Evolutionary conservation across 2,329 filamentous ascomycete species (phyloP).

Genomic region (Fusarium sp.): DNA sequence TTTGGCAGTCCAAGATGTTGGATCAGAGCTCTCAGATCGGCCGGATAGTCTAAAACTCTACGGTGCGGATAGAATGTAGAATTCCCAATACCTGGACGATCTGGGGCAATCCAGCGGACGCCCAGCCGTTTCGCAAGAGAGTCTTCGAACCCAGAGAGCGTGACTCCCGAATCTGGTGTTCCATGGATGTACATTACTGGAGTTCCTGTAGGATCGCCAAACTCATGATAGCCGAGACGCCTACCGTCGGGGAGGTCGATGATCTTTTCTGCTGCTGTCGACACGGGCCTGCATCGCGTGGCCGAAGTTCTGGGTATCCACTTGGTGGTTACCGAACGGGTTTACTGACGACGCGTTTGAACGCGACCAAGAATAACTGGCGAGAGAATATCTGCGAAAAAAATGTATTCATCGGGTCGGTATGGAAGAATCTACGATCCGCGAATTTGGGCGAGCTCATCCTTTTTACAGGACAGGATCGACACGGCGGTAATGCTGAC

Average conservation of each 20-base stretch:
- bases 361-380: background rate
- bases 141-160: background rate
- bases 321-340: fast-evolving
- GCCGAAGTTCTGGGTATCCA: too few relatives aligned
- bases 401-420: background rate
- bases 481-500: background rate
- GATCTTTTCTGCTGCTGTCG: background rate
- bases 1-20: fast-evolving
- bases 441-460: background rate
- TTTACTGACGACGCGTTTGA: background rate
- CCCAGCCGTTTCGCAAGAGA: background rate
- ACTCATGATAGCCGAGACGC: constrained; percentile 6
- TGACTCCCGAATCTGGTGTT: background rate
- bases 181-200: background rate
- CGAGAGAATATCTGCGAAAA: background rate
- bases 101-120: background rate
- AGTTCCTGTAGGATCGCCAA: background rate
- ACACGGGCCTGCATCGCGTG: background rate
- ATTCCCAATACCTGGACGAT: background rate
- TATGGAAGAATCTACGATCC: background rate
- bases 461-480: background rate
- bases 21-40: background rate
- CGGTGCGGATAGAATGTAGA: background rate
- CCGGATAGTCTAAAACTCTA: background rate
- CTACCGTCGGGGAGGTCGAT: background rate